A percentile compares a stretch with the other conserved stretches of the same genome.
Evolutionary conservation across 2,329 filamentous ascomycete species (phyloP).

Genomic region (Fusarium euwallaceae): DNA sequence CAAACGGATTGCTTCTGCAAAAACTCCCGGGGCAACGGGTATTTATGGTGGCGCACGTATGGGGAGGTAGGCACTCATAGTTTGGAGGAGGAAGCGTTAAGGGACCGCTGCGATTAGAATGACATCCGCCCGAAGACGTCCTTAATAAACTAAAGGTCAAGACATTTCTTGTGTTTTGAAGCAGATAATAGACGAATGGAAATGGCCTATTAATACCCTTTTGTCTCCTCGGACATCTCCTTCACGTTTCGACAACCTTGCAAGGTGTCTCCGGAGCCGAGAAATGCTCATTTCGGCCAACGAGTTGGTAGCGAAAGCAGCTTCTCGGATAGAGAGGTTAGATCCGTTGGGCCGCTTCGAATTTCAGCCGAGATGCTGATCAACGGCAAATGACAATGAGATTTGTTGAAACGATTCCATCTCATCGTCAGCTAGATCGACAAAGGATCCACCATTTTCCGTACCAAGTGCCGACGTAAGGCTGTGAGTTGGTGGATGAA

Average conservation of each 20-base stretch:
- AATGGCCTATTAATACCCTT: neutral
- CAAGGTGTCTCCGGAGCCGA: neutral
- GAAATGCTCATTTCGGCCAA: neutral
- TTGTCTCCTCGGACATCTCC: neutral
- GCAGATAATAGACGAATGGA: neutral
- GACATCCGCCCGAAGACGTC: neutral
- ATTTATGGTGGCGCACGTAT: neutral
- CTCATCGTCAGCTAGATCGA: neutral
- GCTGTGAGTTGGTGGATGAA: too few species aligned
- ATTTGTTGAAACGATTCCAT: neutral
- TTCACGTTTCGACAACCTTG: neutral
- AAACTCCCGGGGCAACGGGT: neutral
- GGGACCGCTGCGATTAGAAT: neutral
- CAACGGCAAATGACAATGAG: neutral
- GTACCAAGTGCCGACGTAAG: neutral
- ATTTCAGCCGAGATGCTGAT: neutral
- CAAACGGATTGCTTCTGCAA: conserved; percentile 13
- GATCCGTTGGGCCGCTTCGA: neutral
- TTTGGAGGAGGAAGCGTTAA: neutral
- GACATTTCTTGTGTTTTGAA: neutral
- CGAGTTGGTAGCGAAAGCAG: neutral
- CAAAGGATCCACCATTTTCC: neutral
- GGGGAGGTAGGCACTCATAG: neutral
- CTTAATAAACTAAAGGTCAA: neutral
- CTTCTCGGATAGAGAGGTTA: neutral